Evolutionary conservation across 2,329 filamentous ascomycete species (phyloP).

Genomic region (Phoma sp.): DNA sequence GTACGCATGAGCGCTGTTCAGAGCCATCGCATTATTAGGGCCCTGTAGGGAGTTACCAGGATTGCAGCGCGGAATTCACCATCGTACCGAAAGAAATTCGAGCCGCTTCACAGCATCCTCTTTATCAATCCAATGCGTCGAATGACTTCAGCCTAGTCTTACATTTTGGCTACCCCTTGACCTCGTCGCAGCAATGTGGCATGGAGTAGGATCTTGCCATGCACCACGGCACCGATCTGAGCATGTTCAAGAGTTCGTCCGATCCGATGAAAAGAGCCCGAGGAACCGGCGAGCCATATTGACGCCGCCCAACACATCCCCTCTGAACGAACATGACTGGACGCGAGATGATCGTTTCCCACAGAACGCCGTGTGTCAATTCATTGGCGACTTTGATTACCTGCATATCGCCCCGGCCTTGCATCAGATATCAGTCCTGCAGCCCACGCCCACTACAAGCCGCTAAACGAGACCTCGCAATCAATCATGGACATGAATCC

Average conservation of each 20-base stretch:
- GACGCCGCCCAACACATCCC: conserved; percentile 16
- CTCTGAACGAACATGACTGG: conserved; percentile 21
- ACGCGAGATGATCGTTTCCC: conserved; percentile 26
- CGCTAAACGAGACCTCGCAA: not conserved
- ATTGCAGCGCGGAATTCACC: not conserved
- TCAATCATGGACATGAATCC: not conserved
- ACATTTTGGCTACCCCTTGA: conserved; percentile 9
- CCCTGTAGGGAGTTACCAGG: not conserved
- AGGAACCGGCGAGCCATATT: conserved; percentile 20
- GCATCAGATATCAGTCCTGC: not conserved
- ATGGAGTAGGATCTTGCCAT: conserved; percentile 22
- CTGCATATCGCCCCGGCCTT: conserved; percentile 22
- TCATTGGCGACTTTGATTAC: conserved; percentile 24
- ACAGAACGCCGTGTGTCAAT: conserved; percentile 7
- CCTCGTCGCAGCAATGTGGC: conserved; percentile 11
- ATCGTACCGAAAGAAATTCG: not conserved
- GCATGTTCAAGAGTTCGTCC: conserved; percentile 28
- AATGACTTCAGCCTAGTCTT: not conserved
- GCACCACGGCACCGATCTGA: conserved; percentile 19
- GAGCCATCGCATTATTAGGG: not conserved
- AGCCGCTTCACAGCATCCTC: not conserved
- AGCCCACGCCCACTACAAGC: not conserved
- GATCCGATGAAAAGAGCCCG: conserved; percentile 25
- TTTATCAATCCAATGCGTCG: not conserved
- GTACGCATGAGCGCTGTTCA: conserved; percentile 50